Evolutionary conservation across 805 yeast genomes (phyloP).

Genomic region (Metschnikowia picachoensis): DNA sequence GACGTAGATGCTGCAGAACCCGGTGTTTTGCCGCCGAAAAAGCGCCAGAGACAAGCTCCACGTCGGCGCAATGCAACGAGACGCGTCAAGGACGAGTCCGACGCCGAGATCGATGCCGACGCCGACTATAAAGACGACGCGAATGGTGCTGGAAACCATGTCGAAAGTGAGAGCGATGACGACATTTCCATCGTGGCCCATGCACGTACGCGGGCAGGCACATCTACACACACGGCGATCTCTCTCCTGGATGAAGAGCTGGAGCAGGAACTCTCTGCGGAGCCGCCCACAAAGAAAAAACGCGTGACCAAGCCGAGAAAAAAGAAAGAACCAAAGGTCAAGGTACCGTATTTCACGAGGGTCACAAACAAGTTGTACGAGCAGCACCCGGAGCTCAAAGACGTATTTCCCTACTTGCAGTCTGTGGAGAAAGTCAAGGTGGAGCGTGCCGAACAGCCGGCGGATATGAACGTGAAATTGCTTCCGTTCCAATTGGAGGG

Average conservation of each 20-base stretch:
- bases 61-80: neutral
- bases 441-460: constrained; percentile 68
- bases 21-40: neutral
- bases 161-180: constrained; percentile 15
- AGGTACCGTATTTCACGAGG: constrained; percentile 64
- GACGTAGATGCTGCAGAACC: neutral
- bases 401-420: constrained; percentile 65
- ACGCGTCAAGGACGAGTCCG: constrained; percentile 2
- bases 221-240: constrained; percentile 24
- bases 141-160: neutral
- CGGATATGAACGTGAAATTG: constrained; percentile 64
- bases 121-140: constrained; percentile 16
- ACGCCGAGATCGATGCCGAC: constrained; percentile 20
- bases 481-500: constrained; percentile 95
- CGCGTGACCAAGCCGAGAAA: constrained; percentile 18
- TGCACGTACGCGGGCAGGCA: constrained; percentile 24
- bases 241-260: constrained; percentile 25
- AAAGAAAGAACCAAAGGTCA: constrained; percentile 47
- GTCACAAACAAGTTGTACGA: constrained; percentile 65
- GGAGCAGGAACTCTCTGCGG: constrained; percentile 8
- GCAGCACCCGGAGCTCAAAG: constrained; percentile 73
- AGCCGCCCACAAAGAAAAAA: constrained; percentile 18
- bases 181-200: constrained; percentile 31
- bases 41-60: neutral
- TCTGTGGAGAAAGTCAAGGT: constrained; percentile 44